Evolutionary conservation across 805 yeast species (phyloP).

Genomic region (Ogataea pilisensis): DNA sequence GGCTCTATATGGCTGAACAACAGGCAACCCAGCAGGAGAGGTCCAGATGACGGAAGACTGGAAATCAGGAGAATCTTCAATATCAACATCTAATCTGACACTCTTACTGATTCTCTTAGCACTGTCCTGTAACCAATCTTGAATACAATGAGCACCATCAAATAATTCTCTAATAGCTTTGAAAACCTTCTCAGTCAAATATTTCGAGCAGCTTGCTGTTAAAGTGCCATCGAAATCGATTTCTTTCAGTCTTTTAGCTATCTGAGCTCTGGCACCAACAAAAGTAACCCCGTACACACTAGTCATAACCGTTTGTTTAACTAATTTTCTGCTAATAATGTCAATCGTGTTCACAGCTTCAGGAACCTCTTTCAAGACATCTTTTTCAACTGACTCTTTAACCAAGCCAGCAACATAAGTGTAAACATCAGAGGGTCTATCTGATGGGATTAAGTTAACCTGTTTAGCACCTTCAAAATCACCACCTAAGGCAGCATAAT

Average conservation of each 20-base stretch:
- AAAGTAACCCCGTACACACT: slow-evolving; percentile 96
- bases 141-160: slow-evolving; percentile 89
- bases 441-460: slow-evolving; percentile 69
- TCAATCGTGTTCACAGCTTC: slow-evolving; percentile 54
- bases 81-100: slow-evolving; percentile 61
- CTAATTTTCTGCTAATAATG: slow-evolving; percentile 77
- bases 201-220: slow-evolving; percentile 45
- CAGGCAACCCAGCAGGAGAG: slow-evolving; percentile 90
- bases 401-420: slow-evolving; percentile 66
- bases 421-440: slow-evolving; percentile 75
- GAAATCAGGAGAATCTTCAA: slow-evolving; percentile 51
- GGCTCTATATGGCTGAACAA: slow-evolving; percentile 93
- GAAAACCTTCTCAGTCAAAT: slow-evolving; percentile 75
- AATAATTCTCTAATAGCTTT: slow-evolving; percentile 81
- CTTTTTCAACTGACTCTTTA: slow-evolving; percentile 47
- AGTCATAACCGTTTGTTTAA: slow-evolving; percentile 97
- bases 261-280: slow-evolving; percentile 89
- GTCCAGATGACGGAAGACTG: slow-evolving; percentile 97
- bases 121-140: slow-evolving; percentile 91
- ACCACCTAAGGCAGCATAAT: slow-evolving; percentile 85
- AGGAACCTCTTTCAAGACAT: slow-evolving; percentile 49
- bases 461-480: slow-evolving; percentile 79
- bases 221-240: slow-evolving; percentile 39
- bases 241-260: slow-evolving; percentile 68
- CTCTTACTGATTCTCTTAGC: slow-evolving; percentile 79